Base-by-base conservation (phyloP, 2,329 filamentous ascomycete genomes). In the Colletotrichum kahawae region DNA sequence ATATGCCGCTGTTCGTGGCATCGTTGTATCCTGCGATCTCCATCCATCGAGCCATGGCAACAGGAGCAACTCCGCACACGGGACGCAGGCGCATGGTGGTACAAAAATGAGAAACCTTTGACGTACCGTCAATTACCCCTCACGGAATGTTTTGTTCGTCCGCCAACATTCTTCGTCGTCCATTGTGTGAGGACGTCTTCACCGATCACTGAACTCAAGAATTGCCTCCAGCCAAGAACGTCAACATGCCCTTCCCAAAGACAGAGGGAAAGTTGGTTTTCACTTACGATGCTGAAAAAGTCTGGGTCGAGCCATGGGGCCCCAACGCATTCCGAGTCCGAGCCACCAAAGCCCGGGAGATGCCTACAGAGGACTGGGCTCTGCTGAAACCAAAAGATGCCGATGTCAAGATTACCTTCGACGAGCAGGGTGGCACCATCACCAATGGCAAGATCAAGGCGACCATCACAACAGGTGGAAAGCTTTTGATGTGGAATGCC, bases 241-340 rank as follows among this genome's bases (percentile, higher is more conserved):
- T 8, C 59, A 67, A 16, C 10, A 75, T 75, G 73, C 69, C 63
- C 9, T 48, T 75, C 13, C 48, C 48, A 16, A 63, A 73, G 16
- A 27, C 67, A 54, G 63, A 75, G 18, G 73, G 57, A 2, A 75
- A 68, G 73, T 36, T 75, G 1, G 48, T 75, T 34, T 83, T 78
- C 75, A 73, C 71, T 7, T 85, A 80, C 72, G 88, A 90, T 78
- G 84, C 84, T 10, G 87, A 90, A 75, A 81, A 83, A 12, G 80
- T 90, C 57, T 88, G 85, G 83, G 82, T 90, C 59, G 86, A 90
- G 70, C 81, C 88, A 56, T 90, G 88, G 88, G 87, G 87, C 6
- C 63, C 78, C 6, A 84, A 88, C 73, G 84, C 88, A 1, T 77
- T 90, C 4, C 85, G 88, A 38, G 79, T 90, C 2, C 86, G 88